Percentiles rank a stretch among this genome's conserved stretches.
Evolutionary conservation across 306 rosid species (phyloP).

Genomic region (Ormosia semicastrata): DNA sequence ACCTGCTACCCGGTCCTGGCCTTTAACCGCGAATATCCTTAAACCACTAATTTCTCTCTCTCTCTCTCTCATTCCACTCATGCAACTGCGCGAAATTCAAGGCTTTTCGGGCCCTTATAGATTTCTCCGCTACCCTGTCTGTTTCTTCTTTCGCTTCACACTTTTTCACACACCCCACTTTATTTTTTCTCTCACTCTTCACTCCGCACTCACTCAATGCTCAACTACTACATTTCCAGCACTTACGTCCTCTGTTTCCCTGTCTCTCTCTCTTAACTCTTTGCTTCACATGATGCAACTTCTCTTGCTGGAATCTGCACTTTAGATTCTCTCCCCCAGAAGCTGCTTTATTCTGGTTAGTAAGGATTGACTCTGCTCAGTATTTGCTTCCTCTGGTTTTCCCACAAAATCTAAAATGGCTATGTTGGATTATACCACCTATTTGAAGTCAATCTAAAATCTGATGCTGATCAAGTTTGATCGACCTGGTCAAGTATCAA

Average conservation of each 20-base stretch:
- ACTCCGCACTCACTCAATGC: neutral
- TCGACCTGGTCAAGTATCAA: neutral
- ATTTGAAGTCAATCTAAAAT: neutral
- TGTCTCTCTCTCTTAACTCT: neutral
- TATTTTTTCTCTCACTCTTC: neutral
- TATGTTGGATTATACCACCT: neutral
- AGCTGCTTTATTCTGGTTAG: neutral
- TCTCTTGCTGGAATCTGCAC: neutral
- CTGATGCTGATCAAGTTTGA: neutral
- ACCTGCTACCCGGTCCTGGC: neutral
- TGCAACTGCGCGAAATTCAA: slow-evolving; percentile 45
- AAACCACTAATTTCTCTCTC: neutral
- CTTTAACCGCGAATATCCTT: neutral
- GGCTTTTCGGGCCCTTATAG: slow-evolving; percentile 1
- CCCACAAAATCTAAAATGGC: neutral
- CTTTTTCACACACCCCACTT: neutral
- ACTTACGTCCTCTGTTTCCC: slow-evolving; percentile 9
- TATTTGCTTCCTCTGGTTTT: neutral
- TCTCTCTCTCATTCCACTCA: slow-evolving; percentile 24
- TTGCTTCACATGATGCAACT: neutral
- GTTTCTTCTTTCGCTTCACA: slow-evolving; percentile 28
- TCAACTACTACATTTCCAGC: slow-evolving; percentile 25
- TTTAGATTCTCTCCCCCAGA: slow-evolving; percentile 15
- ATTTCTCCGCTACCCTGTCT: slow-evolving; percentile 27
- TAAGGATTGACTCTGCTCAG: neutral